Evolutionary conservation across 306 rosid genomes (phyloP), one percentile per base, ranked within the genome.

Genomic region (Corylus americana): DNA sequence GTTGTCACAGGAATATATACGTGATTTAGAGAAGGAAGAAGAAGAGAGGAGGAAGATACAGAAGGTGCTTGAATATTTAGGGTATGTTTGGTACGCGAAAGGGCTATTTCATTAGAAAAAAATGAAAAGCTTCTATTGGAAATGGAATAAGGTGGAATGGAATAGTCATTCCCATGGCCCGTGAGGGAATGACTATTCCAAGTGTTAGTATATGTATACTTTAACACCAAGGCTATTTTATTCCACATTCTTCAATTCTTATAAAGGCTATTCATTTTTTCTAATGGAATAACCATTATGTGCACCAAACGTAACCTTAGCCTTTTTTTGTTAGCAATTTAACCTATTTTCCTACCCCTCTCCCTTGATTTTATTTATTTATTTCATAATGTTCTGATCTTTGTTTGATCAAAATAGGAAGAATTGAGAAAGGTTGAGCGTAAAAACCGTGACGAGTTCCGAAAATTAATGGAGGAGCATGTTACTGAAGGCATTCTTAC

Each of bases 401-500:
- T 11, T 80, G 67, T 51, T 68, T 86, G 68, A 82, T 76, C 68
- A 73, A 79, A 76, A 88, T 77, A 92, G 97, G 98, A 94, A 77
- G 97, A 94, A 79, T 71, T 94, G 86, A 91, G 97, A 86, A 94
- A 92, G 88, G 77, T 74, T 31, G 98, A 94, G 83, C 94, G 98
- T 17, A 88, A 91, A 91, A 92, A 92, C 80, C 94, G 97, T 45
- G 97, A 92, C 68, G 97, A 94, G 64, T 94, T 94, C 84, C 96
- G 97, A 74, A 94, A 87, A 82, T 81, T 92, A 91, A 92, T 94
- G 97, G 97, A 92, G 45, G 98, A 91, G 71, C 97, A 94, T 84
- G 77, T 88, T 1, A 55, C 90, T 55, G 86, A 84, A n/a, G 94
- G 93, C 84, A 81, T 74, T 86, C 93, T 94, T 70, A 89, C 91